Conservation (phyloP, 73 alveolate genomes). For the Symbiodinium natans region DNA sequence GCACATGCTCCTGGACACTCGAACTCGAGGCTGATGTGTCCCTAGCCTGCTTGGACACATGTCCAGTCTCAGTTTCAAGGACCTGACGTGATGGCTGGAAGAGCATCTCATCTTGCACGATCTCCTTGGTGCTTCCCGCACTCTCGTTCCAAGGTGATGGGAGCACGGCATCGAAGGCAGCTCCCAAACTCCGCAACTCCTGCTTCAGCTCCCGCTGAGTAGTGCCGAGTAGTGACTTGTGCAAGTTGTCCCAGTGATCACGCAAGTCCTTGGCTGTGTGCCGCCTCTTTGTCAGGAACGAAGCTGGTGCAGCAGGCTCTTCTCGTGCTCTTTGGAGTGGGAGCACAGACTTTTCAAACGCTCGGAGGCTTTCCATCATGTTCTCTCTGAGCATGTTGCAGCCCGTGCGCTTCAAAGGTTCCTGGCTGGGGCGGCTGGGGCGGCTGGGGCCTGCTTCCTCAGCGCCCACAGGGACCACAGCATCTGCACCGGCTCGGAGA, state of each 20-base stretch:
- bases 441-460: too few species aligned
- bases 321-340: neutral
- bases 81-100: neutral
- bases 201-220: neutral
- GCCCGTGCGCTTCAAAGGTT: neutral
- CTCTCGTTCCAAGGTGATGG: neutral
- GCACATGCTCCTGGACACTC: neutral
- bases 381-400: neutral
- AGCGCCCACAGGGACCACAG: too few species aligned
- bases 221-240: neutral
- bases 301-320: neutral
- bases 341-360: neutral
- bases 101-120: neutral
- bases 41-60: too few species aligned
- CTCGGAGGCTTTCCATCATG: neutral
- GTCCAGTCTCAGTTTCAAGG: too few species aligned
- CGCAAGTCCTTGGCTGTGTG: neutral
- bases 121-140: neutral
- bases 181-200: neutral
- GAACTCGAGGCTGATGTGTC: neutral
- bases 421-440: neutral
- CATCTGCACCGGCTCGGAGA: neutral
- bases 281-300: neutral
- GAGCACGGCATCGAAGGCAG: neutral
- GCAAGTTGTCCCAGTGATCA: neutral